Base-by-base conservation (phyloP, 2,329 filamentous ascomycete species). In the Aquanectria penicillioides region DNA sequence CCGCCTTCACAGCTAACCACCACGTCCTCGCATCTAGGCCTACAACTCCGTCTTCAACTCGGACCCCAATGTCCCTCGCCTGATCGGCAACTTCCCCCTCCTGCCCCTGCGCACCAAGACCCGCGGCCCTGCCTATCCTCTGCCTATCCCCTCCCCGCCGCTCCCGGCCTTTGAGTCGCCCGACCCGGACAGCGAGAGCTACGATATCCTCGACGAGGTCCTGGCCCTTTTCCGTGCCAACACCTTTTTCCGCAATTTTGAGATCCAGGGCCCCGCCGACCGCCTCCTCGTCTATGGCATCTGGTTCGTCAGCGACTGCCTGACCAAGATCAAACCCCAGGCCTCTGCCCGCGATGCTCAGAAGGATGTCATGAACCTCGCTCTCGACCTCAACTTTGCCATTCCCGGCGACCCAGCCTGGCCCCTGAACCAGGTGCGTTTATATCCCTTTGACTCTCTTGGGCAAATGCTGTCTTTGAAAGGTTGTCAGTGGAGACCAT, bases 201-300 rank as follows among this genome's bases (percentile, higher is more conserved):
- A 98, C 83, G 95, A 99, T 81, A 92, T 95, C 62, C 86, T 98
- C 53, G 95, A 99, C 80, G 95, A 99, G 82, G 89, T 96, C 48
- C 86, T 99, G 53, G 86, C 89, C 11, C 86, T 98, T 46, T 99
- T 98, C 85, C 92, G 95, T 65, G 94, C 95, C 71, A 98, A 99
- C 83, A 97, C 94, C 60, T 94, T 99, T 79, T 99, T 98, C 85
- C 91, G 95, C 72, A 99, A 98, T 85, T 99, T 99, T 72, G 95
- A 98, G 83, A 97, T 98, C 81, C 94, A 97, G 80, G 95, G 95
- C 12, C 91, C 93, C 22, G 94, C 95, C 57, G 95, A 99, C 79
- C 87, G 95, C 34, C 88, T 98, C 72, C 85, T 99, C 67, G 94
- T 98, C 73, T 99, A 99, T 80, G 94, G 94, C 63, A 99, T 97